Percentiles rank a stretch among this genome's conserved stretches.
These are phyloP conservation scores for Parmales sp. DNA, from an alignment of 108 stramenopile genomes.

Conservation along the genomic window DNA sequence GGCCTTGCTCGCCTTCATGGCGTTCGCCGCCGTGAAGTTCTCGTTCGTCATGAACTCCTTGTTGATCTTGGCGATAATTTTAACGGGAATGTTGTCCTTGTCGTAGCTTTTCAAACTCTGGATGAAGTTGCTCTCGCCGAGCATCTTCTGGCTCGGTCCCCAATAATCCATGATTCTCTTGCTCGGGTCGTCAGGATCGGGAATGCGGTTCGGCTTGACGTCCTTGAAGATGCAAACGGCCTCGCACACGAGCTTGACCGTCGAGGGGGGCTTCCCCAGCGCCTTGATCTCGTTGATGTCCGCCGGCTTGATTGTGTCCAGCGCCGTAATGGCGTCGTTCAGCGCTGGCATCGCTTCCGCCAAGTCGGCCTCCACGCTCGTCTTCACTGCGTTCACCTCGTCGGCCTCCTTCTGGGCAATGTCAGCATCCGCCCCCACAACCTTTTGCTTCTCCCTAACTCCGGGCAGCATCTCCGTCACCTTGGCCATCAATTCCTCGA, in stretches of 20 bases:
- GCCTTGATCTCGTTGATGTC: constrained; percentile 51
- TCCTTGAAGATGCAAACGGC: constrained; percentile 45
- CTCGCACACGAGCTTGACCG: constrained; percentile 47
- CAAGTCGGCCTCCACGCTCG: constrained; percentile 45
- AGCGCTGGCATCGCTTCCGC: constrained; percentile 48
- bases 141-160: constrained; percentile 42
- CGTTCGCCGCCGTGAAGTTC: constrained; percentile 38
- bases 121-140: constrained; percentile 37
- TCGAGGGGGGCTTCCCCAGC: constrained; percentile 38
- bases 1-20: constrained; percentile 38
- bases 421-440: constrained; percentile 38
- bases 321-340: constrained; percentile 47
- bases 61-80: constrained; percentile 42
- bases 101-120: constrained; percentile 41
- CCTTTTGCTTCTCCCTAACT: constrained; percentile 28
- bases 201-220: constrained; percentile 37
- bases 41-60: constrained; percentile 40
- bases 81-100: constrained; percentile 45
- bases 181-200: constrained; percentile 47
- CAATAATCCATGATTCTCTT: constrained; percentile 57
- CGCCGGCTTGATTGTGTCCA: constrained; percentile 50
- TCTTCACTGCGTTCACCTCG: constrained; percentile 38
- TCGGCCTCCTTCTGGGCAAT: constrained; percentile 37
- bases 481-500: constrained; percentile 34
- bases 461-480: constrained; percentile 29